Evolutionary conservation across 176 grass and related monocot genomes (phyloP).

Genomic region (Avena atlantica): DNA sequence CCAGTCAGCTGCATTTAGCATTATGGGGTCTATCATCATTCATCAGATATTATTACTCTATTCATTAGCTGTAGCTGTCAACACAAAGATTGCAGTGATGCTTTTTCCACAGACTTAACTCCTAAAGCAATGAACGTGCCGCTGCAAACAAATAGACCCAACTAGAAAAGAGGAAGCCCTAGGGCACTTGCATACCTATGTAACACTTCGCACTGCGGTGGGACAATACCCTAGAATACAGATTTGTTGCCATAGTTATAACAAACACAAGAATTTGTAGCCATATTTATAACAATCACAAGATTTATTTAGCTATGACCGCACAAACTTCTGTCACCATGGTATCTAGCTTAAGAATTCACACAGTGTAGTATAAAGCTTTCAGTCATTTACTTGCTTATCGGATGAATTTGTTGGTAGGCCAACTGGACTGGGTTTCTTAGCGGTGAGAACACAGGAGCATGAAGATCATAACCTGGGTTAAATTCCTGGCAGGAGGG

Average conservation of each 20-base stretch:
- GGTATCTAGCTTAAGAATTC: neutral
- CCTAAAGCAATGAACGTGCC: slow-evolving; percentile 8
- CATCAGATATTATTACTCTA: slow-evolving; percentile 22
- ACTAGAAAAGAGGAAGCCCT: neutral
- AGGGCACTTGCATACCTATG: neutral
- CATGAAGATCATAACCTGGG: slow-evolving; percentile 1
- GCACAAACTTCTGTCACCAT: neutral
- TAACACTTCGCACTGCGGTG: neutral
- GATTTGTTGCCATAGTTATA: slow-evolving; percentile 19
- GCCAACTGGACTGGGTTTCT: neutral
- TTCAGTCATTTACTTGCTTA: slow-evolving; percentile 19
- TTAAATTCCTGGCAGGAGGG: neutral
- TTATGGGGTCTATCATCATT: slow-evolving; percentile 25
- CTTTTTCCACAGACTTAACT: slow-evolving; percentile 30
- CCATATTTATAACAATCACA: slow-evolving; percentile 14
- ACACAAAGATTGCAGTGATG: slow-evolving; percentile 9
- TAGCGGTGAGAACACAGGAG: slow-evolving; percentile 5
- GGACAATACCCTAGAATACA: neutral
- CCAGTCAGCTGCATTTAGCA: slow-evolving; percentile 26
- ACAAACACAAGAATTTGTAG: slow-evolving; percentile 10
- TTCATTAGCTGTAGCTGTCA: slow-evolving; percentile 15
- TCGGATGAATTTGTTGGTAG: neutral
- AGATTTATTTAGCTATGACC: neutral
- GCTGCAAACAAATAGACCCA: slow-evolving; percentile 20
- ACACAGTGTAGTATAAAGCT: neutral